Percentiles rank a stretch among this genome's conserved stretches.
Evolutionary conservation across 345 rosid species (phyloP).

Genomic region (Aquilaria yunnanensis): DNA sequence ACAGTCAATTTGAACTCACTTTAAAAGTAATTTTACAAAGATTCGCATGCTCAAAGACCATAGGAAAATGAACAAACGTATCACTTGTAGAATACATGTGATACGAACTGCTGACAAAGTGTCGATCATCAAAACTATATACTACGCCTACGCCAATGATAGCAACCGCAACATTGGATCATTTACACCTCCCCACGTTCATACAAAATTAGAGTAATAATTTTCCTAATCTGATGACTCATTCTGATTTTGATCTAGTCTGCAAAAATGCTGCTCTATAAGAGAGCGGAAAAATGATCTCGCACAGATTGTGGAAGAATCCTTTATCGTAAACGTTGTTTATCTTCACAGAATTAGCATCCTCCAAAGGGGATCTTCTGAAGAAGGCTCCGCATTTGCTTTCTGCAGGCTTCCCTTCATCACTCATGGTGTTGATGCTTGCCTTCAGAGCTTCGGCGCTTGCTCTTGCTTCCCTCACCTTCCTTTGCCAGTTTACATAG

Average conservation of each 20-base stretch:
- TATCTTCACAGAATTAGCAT: constrained; percentile 31
- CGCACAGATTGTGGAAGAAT: constrained; percentile 40
- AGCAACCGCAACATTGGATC: too few species aligned
- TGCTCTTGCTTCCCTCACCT: constrained; percentile 66
- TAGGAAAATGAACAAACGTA: too few species aligned
- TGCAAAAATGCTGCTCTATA: constrained; percentile 37
- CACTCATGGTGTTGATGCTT: constrained; percentile 32
- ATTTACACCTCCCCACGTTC: too few species aligned
- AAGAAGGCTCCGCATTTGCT: constrained; percentile 61
- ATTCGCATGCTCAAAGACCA: too few species aligned
- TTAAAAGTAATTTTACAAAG: too few species aligned
- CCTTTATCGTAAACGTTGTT: constrained; percentile 64
- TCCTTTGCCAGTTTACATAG: constrained; percentile 67
- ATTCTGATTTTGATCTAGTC: constrained; percentile 32
- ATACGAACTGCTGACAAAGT: too few species aligned
- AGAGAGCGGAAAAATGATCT: constrained; percentile 61
- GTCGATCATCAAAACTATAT: too few species aligned
- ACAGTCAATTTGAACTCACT: too few species aligned
- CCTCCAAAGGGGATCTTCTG: constrained; percentile 46
- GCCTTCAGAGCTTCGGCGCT: constrained; percentile 60
- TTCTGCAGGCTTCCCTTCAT: constrained; percentile 33
- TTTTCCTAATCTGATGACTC: constrained; percentile 2
- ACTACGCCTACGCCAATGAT: too few species aligned
- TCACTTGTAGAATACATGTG: too few species aligned
- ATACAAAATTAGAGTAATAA: too few species aligned